phyloP scores from a whole-genome alignment of 2,329 filamentous ascomycete genomes.

The Verruconis gallopava region DNA sequence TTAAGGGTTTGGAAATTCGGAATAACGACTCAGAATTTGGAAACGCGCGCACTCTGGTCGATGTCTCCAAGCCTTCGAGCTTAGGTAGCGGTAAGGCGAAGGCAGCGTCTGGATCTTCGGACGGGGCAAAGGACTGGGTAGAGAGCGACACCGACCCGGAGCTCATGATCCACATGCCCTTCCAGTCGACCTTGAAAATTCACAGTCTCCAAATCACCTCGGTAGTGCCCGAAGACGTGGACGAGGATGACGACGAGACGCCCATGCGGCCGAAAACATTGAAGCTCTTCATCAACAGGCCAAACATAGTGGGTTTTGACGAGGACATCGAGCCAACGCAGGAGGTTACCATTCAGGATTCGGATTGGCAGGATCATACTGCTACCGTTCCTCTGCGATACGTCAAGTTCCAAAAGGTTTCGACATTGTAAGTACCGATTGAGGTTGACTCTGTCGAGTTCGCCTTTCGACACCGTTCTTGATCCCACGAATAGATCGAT shows the following conservation, averaged over 20 bases:
- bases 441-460: no score
- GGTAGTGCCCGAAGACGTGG: slow-evolving; percentile 41
- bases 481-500: no score
- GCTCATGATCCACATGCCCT: slow-evolving; percentile 82
- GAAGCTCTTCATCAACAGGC: slow-evolving; percentile 75
- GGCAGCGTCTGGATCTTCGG: slow-evolving; percentile 27
- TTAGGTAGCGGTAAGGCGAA: slow-evolving; percentile 33
- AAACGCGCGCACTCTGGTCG: slow-evolving; percentile 60
- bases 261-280: slow-evolving; percentile 73
- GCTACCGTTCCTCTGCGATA: slow-evolving; percentile 56
- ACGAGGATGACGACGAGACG: slow-evolving; percentile 51
- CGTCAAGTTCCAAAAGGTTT: slow-evolving; percentile 95
- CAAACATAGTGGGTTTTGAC: slow-evolving; percentile 86
- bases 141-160: slow-evolving; percentile 97
- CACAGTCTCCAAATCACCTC: slow-evolving; percentile 84
- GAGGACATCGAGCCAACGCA: slow-evolving; percentile 78
- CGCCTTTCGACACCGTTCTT: no score
- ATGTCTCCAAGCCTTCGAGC: slow-evolving; percentile 47
- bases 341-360: slow-evolving; percentile 55
- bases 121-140: slow-evolving; percentile 56
- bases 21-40: slow-evolving; percentile 74
- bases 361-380: slow-evolving; percentile 56
- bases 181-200: slow-evolving; percentile 76
- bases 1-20: slow-evolving; percentile 69
- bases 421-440: no score